Evolutionary conservation across 306 rosid genomes (phyloP).

Genomic region (Malus sylvestris): DNA sequence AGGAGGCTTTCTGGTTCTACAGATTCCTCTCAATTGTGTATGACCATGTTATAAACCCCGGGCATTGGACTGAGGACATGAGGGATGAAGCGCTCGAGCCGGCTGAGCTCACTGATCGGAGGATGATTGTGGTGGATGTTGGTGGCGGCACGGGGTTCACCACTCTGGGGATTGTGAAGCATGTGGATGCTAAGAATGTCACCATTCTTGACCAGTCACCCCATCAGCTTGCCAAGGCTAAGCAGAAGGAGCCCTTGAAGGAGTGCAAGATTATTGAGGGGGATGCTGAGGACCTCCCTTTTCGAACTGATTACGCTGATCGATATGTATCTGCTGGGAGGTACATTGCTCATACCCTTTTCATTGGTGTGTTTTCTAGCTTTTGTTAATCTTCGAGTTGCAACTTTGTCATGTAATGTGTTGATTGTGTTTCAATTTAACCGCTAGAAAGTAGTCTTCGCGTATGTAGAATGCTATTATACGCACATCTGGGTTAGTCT

Average conservation of each 20-base stretch:
- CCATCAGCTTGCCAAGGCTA: slow-evolving; percentile 91
- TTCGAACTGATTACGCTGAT: slow-evolving; percentile 81
- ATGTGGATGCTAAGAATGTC: slow-evolving; percentile 84
- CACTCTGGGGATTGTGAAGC: slow-evolving; percentile 82
- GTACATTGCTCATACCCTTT: slow-evolving; percentile 21
- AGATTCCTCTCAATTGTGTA: slow-evolving; percentile 86
- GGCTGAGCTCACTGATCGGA: slow-evolving; percentile 62
- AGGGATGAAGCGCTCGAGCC: slow-evolving; percentile 95
- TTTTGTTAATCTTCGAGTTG: background rate
- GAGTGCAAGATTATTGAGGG: slow-evolving; percentile 81
- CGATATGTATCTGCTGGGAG: slow-evolving; percentile 93
- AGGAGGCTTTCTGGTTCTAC: slow-evolving; percentile 94
- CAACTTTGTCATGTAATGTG: background rate
- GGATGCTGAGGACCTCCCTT: slow-evolving; percentile 93
- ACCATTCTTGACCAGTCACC: slow-evolving; percentile 95
- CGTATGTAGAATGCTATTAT: background rate
- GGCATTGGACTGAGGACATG: slow-evolving; percentile 97
- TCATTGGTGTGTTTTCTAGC: background rate
- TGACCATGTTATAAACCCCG: slow-evolving; percentile 85
- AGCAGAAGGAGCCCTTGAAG: slow-evolving; percentile 76
- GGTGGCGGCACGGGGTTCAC: slow-evolving; percentile 94
- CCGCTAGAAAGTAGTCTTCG: background rate
- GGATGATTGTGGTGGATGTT: slow-evolving; percentile 78
- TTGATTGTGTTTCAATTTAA: background rate
- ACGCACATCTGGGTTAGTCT: no score